Evolutionary conservation across 2,329 filamentous ascomycete species (phyloP), one percentile per base, ranked within the genome.

Genomic region (Blumeria hordei): DNA sequence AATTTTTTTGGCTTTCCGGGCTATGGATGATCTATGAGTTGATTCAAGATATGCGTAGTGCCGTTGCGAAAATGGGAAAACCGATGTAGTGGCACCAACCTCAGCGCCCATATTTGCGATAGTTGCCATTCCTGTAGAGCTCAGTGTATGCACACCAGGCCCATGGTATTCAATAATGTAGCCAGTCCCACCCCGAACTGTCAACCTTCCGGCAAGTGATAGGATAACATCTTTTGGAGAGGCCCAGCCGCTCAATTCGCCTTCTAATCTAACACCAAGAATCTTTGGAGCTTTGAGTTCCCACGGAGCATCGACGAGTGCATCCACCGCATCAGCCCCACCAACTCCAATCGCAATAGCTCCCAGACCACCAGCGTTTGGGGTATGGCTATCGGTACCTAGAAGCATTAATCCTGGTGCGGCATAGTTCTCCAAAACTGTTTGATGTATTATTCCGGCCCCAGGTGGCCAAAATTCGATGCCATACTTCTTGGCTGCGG

Each of bases 361-460:
- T 61, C 85, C 88, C 55, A 96, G 73, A 57, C 92, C 92, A 62
- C 92, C 92, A n/a, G 87, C 92, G 66, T 96, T 98, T 45, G 92
- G 92, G 49, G 88, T 95, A 69, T 98, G 92, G 64, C 86, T 94
- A 69, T 98, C 92, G 34, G 92, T 98, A 55, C 92, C 92, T 43
- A 98, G 77, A 88, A 98, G 96, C 88, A 98, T 95, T 62, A 96
- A 70, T 53, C 92, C 92, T 18, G 92, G 92, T n/a, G 90, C 80
- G 36, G 88, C 85, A 67, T 98, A 98, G 71, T 98, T 96, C 72
- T 98, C 92, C 62, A 98, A 71, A 21, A 98, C 92, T 54, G 86
- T 94, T 75, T 98, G 92, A 70, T 98, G 92, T 61, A 98, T 94
- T 61, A 94, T 94, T 59, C 88, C 88, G 7, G 88, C 88, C 57